phyloP scores from a whole-genome alignment of 2,329 filamentous ascomycete species.

The Fusarium cicatricum region DNA sequence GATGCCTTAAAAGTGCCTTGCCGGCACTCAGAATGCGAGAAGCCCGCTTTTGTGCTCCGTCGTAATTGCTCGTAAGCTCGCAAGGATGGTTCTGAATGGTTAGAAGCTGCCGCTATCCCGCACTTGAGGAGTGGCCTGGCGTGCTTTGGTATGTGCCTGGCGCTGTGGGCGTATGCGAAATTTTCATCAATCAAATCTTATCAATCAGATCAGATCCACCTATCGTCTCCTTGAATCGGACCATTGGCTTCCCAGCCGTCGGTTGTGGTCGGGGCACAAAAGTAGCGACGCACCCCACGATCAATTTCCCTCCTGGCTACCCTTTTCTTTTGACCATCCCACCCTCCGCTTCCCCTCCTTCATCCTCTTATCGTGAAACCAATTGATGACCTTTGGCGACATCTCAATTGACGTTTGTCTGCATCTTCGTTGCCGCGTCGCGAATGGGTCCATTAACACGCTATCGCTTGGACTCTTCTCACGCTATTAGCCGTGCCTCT shows the following conservation, averaged over 20 bases:
- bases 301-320: slow-evolving; percentile 34
- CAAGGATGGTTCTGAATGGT: slow-evolving; percentile 2
- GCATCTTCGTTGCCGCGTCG: neutral
- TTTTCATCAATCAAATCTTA: slow-evolving; percentile 59
- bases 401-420: slow-evolving; percentile 5
- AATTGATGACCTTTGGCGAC: slow-evolving; percentile 9
- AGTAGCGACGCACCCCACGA: slow-evolving; percentile 41
- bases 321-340: neutral
- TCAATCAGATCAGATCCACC: slow-evolving; percentile 55
- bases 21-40: slow-evolving; percentile 22
- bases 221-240: slow-evolving; percentile 47
- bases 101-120: neutral
- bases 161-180: slow-evolving; percentile 30
- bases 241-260: slow-evolving; percentile 40
- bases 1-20: slow-evolving; percentile 15
- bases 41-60: slow-evolving; percentile 17
- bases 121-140: slow-evolving; percentile 23
- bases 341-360: slow-evolving; percentile 7
- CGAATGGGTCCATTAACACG: slow-evolving; percentile 21
- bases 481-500: slow-evolving; percentile 22
- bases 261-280: slow-evolving; percentile 42
- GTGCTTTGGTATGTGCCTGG: slow-evolving; percentile 29
- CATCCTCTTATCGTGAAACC: neutral
- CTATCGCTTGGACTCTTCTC: slow-evolving; percentile 13
- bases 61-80: slow-evolving; percentile 21